Percentiles rank a stretch among this genome's conserved stretches.
These are phyloP conservation scores for Teunomyces pallodes DNA, from an alignment of 805 yeast species.

Conservation along the genomic window DNA sequence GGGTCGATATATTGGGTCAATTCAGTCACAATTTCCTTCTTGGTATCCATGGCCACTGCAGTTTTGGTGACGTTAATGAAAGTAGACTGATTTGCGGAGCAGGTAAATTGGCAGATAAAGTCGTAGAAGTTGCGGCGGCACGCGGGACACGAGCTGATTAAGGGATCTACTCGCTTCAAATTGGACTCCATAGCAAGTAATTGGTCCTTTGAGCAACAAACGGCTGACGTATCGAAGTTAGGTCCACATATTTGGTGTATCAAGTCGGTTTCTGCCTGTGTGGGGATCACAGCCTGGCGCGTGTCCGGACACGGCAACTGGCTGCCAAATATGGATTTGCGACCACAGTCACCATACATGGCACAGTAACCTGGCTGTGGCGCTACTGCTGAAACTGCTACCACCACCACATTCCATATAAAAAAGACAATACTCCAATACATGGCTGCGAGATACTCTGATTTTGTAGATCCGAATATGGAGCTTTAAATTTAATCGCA, in stretches of 20 bases:
- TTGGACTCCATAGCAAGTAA: constrained; percentile 47
- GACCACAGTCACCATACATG: constrained; percentile 70
- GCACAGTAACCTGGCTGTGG: constrained; percentile 47
- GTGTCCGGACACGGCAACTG: constrained; percentile 75
- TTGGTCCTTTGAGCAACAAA: constrained; percentile 76
- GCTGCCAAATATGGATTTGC: constrained; percentile 72
- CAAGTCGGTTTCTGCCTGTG: constrained; percentile 40
- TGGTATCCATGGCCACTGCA: constrained; percentile 46
- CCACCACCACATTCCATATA: neutral
- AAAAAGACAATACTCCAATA: neutral
- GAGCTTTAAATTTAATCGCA: too few species aligned
- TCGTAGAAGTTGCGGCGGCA: constrained; percentile 82
- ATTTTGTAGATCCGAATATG: too few species aligned
- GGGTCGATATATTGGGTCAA: constrained; percentile 61
- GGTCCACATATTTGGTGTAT: constrained; percentile 67
- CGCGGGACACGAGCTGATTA: constrained; percentile 71
- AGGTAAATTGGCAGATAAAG: constrained; percentile 83
- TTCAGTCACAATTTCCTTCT: constrained; percentile 65
- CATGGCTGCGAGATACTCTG: neutral
- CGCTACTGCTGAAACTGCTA: neutral
- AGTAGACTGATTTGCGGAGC: constrained; percentile 78
- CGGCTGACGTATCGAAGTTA: constrained; percentile 50
- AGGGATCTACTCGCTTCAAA: constrained; percentile 38
- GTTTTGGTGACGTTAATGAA: constrained; percentile 68
- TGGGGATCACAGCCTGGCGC: constrained; percentile 47